Evolutionary conservation across 2,329 filamentous ascomycete species (phyloP).

Genomic region (Neonectria neomacrospora): DNA sequence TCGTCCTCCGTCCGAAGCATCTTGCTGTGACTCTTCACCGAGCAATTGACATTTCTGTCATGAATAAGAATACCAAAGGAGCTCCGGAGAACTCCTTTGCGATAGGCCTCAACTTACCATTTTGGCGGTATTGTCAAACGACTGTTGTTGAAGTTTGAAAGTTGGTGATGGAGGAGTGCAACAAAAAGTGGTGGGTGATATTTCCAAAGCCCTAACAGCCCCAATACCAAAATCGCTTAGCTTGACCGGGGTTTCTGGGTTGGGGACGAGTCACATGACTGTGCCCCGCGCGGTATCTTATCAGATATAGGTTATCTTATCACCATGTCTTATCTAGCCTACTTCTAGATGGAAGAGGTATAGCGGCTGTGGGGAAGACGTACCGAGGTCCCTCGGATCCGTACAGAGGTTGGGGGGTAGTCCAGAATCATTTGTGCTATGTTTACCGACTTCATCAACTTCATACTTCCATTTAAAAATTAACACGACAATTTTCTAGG

Average conservation of each 20-base stretch:
- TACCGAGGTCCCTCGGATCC: constrained; percentile 42
- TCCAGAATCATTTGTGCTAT: not conserved
- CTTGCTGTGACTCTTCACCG: constrained; percentile 86
- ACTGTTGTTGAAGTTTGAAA: constrained; percentile 51
- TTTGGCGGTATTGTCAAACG: constrained; percentile 67
- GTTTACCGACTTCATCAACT: not conserved
- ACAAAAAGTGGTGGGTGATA: constrained; percentile 54
- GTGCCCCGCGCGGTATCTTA: constrained; percentile 20
- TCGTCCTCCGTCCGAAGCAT: constrained; percentile 86
- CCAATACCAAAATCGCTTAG: constrained; percentile 36
- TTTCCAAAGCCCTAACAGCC: constrained; percentile 54
- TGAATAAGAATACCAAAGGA: constrained; percentile 41
- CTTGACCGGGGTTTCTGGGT: constrained; percentile 44
- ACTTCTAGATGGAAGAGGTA: not conserved
- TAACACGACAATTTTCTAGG: not conserved
- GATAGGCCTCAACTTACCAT: constrained; percentile 73
- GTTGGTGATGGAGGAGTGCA: constrained; percentile 47
- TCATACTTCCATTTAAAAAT: not conserved
- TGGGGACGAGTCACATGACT: constrained; percentile 54
- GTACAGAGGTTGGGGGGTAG: constrained; percentile 26
- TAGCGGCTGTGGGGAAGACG: constrained; percentile 27
- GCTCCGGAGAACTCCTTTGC: constrained; percentile 30
- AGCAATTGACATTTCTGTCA: constrained; percentile 60
- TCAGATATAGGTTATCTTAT: constrained; percentile 22
- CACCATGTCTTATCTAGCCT: not conserved